These are phyloP conservation scores for Ceratocystis lukuohia DNA, from an alignment of 2,329 filamentous ascomycete species.

Conservation along the genomic window DNA sequence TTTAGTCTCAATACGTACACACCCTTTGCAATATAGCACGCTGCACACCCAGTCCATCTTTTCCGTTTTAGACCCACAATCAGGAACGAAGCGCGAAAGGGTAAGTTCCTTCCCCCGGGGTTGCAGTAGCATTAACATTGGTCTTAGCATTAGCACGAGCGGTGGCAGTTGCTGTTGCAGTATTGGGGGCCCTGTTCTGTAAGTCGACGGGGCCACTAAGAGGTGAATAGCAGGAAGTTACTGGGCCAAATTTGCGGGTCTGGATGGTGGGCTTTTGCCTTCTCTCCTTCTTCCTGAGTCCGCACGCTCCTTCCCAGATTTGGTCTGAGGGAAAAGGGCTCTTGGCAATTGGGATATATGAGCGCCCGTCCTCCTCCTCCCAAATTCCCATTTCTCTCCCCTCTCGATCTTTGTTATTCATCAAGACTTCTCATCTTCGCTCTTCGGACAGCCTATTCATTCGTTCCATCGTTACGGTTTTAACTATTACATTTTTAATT, in stretches of 20 bases:
- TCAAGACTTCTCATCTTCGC: background rate
- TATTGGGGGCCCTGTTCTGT: background rate
- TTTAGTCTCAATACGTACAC: background rate
- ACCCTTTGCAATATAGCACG: background rate
- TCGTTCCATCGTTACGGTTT: slow-evolving; percentile 6
- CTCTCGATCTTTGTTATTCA: background rate
- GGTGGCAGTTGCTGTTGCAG: slow-evolving; percentile 1
- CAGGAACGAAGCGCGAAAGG: slow-evolving; percentile 1
- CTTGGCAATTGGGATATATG: slow-evolving; percentile 5
- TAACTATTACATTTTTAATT: slow-evolving; percentile 1
- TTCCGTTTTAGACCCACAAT: background rate
- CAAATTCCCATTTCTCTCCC: background rate
- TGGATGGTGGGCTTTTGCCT: background rate
- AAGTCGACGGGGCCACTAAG: background rate
- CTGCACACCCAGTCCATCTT: background rate
- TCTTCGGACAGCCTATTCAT: background rate
- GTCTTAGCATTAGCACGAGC: slow-evolving; percentile 1
- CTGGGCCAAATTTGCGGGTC: background rate
- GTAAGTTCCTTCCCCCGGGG: background rate
- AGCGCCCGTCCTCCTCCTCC: background rate
- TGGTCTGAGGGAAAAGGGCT: background rate
- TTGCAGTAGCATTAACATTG: slow-evolving; percentile 1
- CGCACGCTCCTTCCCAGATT: slow-evolving; percentile 1
- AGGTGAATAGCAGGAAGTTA: background rate
- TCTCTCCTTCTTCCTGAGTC: background rate